Conservation (phyloP, 106 monocot genomes). For the Apostasia shenzhenica region DNA sequence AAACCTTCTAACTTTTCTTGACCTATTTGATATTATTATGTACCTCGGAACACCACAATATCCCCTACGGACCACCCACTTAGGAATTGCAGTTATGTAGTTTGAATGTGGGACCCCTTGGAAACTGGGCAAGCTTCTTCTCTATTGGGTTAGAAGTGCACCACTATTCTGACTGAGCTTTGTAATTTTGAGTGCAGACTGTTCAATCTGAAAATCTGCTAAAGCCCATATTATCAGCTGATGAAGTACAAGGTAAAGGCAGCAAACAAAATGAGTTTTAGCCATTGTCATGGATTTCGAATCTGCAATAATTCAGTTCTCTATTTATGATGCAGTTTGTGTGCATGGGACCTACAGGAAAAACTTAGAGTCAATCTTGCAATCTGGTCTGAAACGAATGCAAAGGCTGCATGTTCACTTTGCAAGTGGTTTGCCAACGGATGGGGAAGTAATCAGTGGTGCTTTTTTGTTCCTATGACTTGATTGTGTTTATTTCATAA, state of each 20-base stretch:
- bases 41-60: too few species aligned
- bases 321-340: slow-evolving; percentile 47
- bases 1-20: too few species aligned
- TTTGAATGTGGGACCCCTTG: too few species aligned
- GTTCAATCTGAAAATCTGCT: slow-evolving; percentile 74
- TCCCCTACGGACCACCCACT: too few species aligned
- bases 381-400: slow-evolving; percentile 90
- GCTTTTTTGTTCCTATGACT: slow-evolving; percentile 9
- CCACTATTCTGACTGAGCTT: neutral
- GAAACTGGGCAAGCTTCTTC: too few species aligned
- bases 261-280: neutral
- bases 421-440: slow-evolving; percentile 79
- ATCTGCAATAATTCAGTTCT: neutral
- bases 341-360: slow-evolving; percentile 94
- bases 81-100: too few species aligned
- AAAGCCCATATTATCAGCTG: slow-evolving; percentile 72
- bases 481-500: too few species aligned
- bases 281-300: neutral
- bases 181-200: slow-evolving; percentile 33
- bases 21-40: too few species aligned
- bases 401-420: slow-evolving; percentile 86
- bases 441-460: slow-evolving; percentile 94
- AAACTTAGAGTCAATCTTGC: slow-evolving; percentile 82
- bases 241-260: slow-evolving; percentile 54
- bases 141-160: too few species aligned